Conservation (phyloP, 768 basidiomycete species). For the Amanita rubescens region DNA sequence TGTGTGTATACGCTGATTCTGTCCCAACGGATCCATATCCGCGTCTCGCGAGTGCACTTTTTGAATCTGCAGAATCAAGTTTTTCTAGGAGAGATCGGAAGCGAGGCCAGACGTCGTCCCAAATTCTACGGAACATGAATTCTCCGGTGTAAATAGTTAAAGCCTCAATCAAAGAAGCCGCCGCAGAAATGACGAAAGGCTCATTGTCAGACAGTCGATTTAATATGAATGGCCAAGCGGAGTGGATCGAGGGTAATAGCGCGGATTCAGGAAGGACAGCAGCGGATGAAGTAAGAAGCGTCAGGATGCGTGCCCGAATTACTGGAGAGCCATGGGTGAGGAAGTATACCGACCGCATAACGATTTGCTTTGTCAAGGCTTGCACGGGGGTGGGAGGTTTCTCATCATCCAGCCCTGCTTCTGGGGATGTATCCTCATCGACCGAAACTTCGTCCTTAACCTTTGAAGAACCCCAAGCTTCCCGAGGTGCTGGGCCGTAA, state of each 20-base stretch:
- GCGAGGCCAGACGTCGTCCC: slow-evolving; percentile 92
- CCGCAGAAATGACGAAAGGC: slow-evolving; percentile 72
- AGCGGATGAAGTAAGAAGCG: slow-evolving; percentile 65
- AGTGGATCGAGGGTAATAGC: slow-evolving; percentile 79
- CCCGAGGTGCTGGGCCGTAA: slow-evolving; percentile 53
- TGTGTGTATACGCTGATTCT: slow-evolving; percentile 71
- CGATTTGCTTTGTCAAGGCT: slow-evolving; percentile 73
- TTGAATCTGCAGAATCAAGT: slow-evolving; percentile 56
- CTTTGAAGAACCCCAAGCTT: slow-evolving; percentile 44
- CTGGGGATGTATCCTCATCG: slow-evolving; percentile 15
- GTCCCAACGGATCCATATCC: slow-evolving; percentile 45
- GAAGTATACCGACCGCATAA: slow-evolving; percentile 82
- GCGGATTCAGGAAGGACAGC: slow-evolving; percentile 65
- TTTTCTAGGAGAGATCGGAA: slow-evolving; percentile 54
- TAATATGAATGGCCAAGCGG: slow-evolving; percentile 91
- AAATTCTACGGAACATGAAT: slow-evolving; percentile 79
- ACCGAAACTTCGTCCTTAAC: slow-evolving; percentile 6
- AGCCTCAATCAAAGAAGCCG: slow-evolving; percentile 65
- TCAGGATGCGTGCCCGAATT: slow-evolving; percentile 78
- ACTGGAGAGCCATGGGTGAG: slow-evolving; percentile 84
- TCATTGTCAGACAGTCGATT: slow-evolving; percentile 73
- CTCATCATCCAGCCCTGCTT: slow-evolving; percentile 36
- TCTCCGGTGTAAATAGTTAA: slow-evolving; percentile 66
- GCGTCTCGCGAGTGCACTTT: slow-evolving; percentile 59
- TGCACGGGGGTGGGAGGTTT: slow-evolving; percentile 63